Base-by-base conservation (phyloP, 176 grass and related monocot genomes). In the Aegilops bicornis region DNA sequence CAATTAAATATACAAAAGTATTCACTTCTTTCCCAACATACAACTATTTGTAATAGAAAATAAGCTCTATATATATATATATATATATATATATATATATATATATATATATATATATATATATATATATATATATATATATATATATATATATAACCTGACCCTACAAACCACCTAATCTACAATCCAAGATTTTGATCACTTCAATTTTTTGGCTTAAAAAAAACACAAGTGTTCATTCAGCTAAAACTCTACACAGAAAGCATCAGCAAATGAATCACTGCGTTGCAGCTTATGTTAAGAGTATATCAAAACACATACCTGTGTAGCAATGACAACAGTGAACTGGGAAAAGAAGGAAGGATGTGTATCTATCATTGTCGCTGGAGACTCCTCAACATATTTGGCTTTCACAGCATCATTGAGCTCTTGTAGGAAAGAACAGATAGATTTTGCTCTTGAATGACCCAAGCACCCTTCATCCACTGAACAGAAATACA, bases 361-460 rank as follows among this genome's bases (percentile, higher is more conserved):
- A 78, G 95, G 81, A 76, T 94, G 94, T 29, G 64, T 88, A 60
- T 98, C 91, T 69, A 98, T 96, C 64, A 98, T 87, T 36, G 79
- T 79, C 7, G 29, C 59, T 76, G 92, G 90, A 86, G 79, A 86
- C 88, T 98, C 96, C 88, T 98, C 96, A 33, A 98, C 88, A 91
- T 96, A 98, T 84, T 96, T 96, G 77, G 90, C 96, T 84, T 98
- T 96, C 74, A 98, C 96, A 50, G 92, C 86, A 85, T 98, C 96
- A 91, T 98, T 98, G 85, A 98, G 79, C 81, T 98, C 96, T 94
- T 94, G 90, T 42, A 98, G 82, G 84, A 96, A 98, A 24, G 79
- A 94, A 78, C 96, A 96, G 82, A 98, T 89, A 78, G 86, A 94
- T 81, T 94, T 96, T 69, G 93, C 96, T 89, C 94, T 98, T 86